These are phyloP conservation scores for Pythium utonaiense DNA, from an alignment of 352 stramenopile genomes.

Conservation along the genomic window DNA sequence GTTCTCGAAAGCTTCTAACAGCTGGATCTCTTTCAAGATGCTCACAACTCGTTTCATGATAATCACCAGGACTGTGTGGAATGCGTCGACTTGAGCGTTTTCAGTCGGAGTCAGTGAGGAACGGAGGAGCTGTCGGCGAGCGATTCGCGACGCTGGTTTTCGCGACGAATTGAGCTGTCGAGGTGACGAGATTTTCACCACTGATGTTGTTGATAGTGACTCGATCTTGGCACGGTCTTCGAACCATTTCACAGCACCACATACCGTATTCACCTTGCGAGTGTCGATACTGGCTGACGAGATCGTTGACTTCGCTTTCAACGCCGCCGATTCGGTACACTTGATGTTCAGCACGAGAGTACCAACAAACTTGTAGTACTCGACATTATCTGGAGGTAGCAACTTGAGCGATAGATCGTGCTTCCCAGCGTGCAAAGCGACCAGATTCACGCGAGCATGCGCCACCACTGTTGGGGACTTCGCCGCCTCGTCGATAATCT, in stretches of 20 bases:
- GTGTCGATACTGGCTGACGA: neutral
- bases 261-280: slow-evolving; percentile 5
- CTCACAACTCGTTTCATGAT: slow-evolving; percentile 53
- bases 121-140: slow-evolving; percentile 43
- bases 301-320: slow-evolving; percentile 4
- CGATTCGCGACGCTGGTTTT: slow-evolving; percentile 34
- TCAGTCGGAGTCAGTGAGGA: slow-evolving; percentile 47
- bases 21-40: slow-evolving; percentile 48
- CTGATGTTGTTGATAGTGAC: neutral
- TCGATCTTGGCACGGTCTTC: slow-evolving; percentile 5
- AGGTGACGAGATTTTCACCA: slow-evolving; percentile 2
- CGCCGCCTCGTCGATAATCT: slow-evolving; percentile 34
- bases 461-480: slow-evolving; percentile 26
- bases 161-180: neutral
- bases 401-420: slow-evolving; percentile 41
- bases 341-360: slow-evolving; percentile 37
- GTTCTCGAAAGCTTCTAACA: slow-evolving; percentile 60
- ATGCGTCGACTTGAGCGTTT: slow-evolving; percentile 58
- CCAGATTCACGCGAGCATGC: slow-evolving; percentile 49
- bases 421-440: slow-evolving; percentile 29
- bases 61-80: slow-evolving; percentile 45
- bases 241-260: slow-evolving; percentile 19
- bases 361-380: slow-evolving; percentile 58
- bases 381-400: slow-evolving; percentile 29
- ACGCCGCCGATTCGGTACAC: slow-evolving; percentile 14